phyloP scores from a whole-genome alignment of 106 monocot species.

The Dioscorea dumetorum region DNA sequence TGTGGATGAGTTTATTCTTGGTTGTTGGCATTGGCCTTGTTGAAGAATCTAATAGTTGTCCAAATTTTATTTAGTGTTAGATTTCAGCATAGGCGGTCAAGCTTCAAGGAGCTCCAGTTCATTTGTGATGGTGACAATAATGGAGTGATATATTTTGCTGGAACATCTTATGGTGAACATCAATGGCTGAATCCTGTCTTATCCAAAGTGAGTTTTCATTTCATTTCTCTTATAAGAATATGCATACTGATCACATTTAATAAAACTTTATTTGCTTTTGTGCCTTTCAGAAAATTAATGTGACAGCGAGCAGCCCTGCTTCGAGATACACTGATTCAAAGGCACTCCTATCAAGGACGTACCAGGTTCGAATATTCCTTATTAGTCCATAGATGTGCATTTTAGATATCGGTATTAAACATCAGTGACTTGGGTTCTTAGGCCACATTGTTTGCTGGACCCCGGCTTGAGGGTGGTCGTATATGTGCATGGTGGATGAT shows the following conservation, averaged over 20 bases:
- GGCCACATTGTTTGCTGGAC: constrained; percentile 88
- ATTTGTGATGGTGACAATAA: constrained; percentile 94
- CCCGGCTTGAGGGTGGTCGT: constrained; percentile 51
- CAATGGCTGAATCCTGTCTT: constrained; percentile 96
- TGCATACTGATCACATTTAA: background rate
- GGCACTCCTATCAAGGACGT: constrained; percentile 74
- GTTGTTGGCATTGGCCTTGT: too few relatives aligned
- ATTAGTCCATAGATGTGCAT: constrained; percentile 67
- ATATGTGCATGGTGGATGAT: constrained; percentile 92
- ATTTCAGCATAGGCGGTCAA: constrained; percentile 85
- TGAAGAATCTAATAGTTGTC: too few relatives aligned
- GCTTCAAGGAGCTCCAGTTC: constrained; percentile 92
- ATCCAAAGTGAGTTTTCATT: constrained; percentile 48
- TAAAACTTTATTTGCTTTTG: background rate
- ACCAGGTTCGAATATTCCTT: constrained; percentile 56
- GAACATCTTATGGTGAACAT: constrained; percentile 94
- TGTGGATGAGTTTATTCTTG: too few relatives aligned
- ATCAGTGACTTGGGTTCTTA: constrained; percentile 10
- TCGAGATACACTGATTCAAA: constrained; percentile 95
- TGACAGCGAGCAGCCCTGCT: constrained; percentile 84
- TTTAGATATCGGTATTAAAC: too few relatives aligned
- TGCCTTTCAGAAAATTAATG: constrained; percentile 60
- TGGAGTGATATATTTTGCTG: constrained; percentile 89
- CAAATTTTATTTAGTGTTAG: constrained; percentile 35
- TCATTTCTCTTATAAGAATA: background rate